Evolutionary conservation across 163 green algal genomes (phyloP).

Genomic region (Coccomyxa subellipsoidea): DNA sequence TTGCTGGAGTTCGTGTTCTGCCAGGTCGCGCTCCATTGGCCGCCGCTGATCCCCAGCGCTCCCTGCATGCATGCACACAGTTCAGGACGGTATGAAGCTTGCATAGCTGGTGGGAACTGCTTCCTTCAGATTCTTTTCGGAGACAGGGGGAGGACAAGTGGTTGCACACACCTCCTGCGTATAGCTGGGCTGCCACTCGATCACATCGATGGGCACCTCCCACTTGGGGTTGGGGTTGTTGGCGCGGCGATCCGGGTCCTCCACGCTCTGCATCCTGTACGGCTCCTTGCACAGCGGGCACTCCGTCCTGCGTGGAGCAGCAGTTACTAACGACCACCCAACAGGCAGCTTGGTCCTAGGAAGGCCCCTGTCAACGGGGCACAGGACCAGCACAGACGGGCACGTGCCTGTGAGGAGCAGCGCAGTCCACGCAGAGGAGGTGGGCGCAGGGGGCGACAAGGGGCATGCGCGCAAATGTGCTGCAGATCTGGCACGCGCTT

Average conservation of each 20-base stretch:
- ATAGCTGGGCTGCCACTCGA: conserved; percentile 80
- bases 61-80: conserved; percentile 16
- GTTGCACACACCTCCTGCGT: background rate
- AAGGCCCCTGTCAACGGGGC: no score
- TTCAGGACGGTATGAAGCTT: background rate
- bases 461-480: conserved; percentile 40
- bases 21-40: conserved; percentile 74
- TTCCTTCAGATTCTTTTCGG: no score
- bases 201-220: conserved; percentile 85
- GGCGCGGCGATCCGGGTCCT: conserved; percentile 53
- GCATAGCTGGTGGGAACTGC: background rate
- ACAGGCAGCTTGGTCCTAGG: no score
- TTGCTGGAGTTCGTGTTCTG: conserved; percentile 65
- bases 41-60: conserved; percentile 51
- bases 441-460: conserved; percentile 87
- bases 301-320: background rate
- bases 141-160: no score
- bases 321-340: no score
- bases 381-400: no score
- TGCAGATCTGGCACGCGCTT: conserved; percentile 59
- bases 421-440: conserved; percentile 82
- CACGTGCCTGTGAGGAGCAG: conserved; percentile 16
- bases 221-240: conserved; percentile 78
- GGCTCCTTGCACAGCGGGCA: conserved; percentile 22
- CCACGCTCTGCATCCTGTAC: conserved; percentile 55